Percentiles rank a stretch among this genome's conserved stretches.
Evolutionary conservation across 495 filamentous ascomycete genomes (phyloP).

Genomic region (Evansstolkia leycettana): DNA sequence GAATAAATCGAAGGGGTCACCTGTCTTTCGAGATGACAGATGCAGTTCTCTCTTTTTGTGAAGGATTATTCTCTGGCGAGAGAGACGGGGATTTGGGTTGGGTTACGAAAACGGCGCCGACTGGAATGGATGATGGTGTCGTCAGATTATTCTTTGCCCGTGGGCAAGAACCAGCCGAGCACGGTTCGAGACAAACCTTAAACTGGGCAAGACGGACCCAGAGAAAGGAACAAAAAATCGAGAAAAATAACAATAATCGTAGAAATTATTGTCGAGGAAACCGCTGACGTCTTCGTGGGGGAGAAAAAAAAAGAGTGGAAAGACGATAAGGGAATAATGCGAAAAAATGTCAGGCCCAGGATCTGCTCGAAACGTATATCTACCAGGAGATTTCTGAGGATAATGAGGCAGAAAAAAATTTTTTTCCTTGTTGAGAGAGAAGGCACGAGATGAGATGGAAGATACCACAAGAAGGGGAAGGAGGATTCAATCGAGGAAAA

Average conservation of each 20-base stretch:
- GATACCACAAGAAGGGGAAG: background rate
- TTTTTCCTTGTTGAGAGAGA: too few species aligned
- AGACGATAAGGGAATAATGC: too few species aligned
- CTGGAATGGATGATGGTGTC: constrained; percentile 12
- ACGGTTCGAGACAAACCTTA: constrained; percentile 26
- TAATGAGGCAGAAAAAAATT: constrained; percentile 1
- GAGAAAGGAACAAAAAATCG: constrained; percentile 1
- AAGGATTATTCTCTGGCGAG: too few species aligned
- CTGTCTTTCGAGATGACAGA: background rate
- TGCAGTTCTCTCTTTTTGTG: background rate
- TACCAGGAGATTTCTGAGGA: constrained; percentile 3
- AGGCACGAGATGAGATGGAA: too few species aligned
- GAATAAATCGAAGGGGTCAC: constrained; percentile 2
- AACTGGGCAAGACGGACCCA: constrained; percentile 13
- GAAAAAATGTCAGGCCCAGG: too few species aligned
- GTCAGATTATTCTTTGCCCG: constrained; percentile 28
- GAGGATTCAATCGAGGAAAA: too few species aligned
- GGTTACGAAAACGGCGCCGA: constrained; percentile 9
- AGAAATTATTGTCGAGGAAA: constrained; percentile 2
- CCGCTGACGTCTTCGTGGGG: too few species aligned
- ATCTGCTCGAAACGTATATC: background rate
- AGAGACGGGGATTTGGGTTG: too few species aligned
- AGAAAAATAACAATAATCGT: constrained; percentile 6
- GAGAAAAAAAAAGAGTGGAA: constrained; percentile 3
- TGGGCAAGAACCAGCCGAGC: constrained; percentile 20